Base-by-base conservation (phyloP, 352 stramenopile genomes). In the Pythium brassicae region DNA sequence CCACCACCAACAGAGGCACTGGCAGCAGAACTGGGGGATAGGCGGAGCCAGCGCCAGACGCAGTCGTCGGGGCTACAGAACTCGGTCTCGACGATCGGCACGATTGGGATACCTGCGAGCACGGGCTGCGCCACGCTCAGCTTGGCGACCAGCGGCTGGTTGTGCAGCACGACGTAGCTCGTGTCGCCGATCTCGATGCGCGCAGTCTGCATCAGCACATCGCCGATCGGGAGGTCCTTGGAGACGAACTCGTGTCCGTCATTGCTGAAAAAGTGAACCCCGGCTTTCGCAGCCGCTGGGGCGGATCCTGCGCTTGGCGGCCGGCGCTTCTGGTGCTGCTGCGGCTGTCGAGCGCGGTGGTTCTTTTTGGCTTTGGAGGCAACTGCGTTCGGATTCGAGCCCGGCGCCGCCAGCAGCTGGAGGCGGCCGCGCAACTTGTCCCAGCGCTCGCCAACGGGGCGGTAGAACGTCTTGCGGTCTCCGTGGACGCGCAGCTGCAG, bases 21-120 rank as follows among this genome's bases (percentile, higher is more conserved):
- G 29, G 9, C 29, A 35, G 29, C 29, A 35, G 5, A 10, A 9
- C 5, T 17, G 14, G 42, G 26, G 2, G 26, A 32, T 4, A 87
- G 44, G 19, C 70, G 76, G 65, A 72, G 72, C 83, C 83, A 93
- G 11, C 52, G 54, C 83, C 83, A 93, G 2, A 25, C 53, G 47
- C 83, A 93, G 15, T 88, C 74, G 20, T 87, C 72, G 0, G 69
- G 63, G 17, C 52, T 54, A 50, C 78, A 91, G 62, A 89, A 93
- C 39, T 90, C 68, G 10, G 79, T 79, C 32, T 83, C 56, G 0
- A 69, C 59, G 10, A 86, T 34, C 10, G 83, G 83, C 20, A 72
- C 45, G 3, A 87, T 49, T 15, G 78, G 58, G 11, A 86, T 75
- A 4, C 69, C 76, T 17, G 55, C 66, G 9, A 88, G 53, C 4